Evolutionary conservation across 2,329 filamentous ascomycete species (phyloP).

Genomic region (Lachnellula cervina): DNA sequence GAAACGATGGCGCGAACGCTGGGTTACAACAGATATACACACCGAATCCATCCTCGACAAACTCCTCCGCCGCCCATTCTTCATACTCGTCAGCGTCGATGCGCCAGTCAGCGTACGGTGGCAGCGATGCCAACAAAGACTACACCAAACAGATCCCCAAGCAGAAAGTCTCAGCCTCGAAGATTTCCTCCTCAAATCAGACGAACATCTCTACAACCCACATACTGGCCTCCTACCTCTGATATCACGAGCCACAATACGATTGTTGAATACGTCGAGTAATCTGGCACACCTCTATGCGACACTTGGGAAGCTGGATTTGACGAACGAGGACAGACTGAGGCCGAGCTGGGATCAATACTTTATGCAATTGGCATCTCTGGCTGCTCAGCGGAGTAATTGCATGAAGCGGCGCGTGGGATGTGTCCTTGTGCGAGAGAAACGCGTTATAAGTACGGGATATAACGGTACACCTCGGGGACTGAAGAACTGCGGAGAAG

Average conservation of each 20-base stretch:
- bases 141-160: slow-evolving; percentile 22
- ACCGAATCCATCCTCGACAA: slow-evolving; percentile 68
- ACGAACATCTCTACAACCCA: slow-evolving; percentile 70
- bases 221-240: slow-evolving; percentile 65
- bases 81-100: slow-evolving; percentile 87
- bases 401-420: slow-evolving; percentile 98
- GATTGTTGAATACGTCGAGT: slow-evolving; percentile 78
- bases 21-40: slow-evolving; percentile 81
- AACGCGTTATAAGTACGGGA: slow-evolving; percentile 86
- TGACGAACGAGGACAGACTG: slow-evolving; percentile 73
- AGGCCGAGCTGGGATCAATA: slow-evolving; percentile 94
- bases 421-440: slow-evolving; percentile 82
- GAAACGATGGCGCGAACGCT: slow-evolving; percentile 73
- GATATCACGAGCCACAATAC: slow-evolving; percentile 75
- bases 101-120: slow-evolving; percentile 82
- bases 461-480: slow-evolving; percentile 97
- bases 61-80: slow-evolving; percentile 78
- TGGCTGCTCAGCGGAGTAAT: slow-evolving; percentile 86
- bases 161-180: slow-evolving; percentile 39
- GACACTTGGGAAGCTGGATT: slow-evolving; percentile 68
- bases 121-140: slow-evolving; percentile 65
- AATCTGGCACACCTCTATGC: slow-evolving; percentile 67
- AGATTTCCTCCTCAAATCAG: slow-evolving; percentile 54
- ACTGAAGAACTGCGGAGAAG: slow-evolving; percentile 84
- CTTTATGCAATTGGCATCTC: slow-evolving; percentile 93